phyloP scores from a whole-genome alignment of 305 asterid genomes.

The Plantago lanceolata region DNA sequence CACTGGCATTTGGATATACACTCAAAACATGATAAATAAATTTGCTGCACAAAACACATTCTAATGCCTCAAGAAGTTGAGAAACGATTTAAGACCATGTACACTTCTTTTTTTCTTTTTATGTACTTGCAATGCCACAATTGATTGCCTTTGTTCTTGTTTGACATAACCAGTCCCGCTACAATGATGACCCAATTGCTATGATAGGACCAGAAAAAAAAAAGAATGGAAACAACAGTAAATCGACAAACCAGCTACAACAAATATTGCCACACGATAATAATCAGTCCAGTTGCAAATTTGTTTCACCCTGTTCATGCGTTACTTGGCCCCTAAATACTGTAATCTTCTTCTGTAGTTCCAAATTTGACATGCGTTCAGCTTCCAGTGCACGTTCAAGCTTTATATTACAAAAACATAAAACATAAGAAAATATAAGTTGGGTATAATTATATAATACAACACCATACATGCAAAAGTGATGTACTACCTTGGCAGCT shows the following conservation, averaged over 20 bases:
- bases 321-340: slow-evolving; percentile 35
- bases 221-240: background rate
- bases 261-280: background rate
- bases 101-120: background rate
- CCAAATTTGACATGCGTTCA: slow-evolving; percentile 68
- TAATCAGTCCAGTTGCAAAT: slow-evolving; percentile 22
- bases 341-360: slow-evolving; percentile 67
- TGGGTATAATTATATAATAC: background rate
- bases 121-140: too few relatives aligned
- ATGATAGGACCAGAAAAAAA: background rate
- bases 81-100: background rate
- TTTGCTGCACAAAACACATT: background rate
- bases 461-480: background rate
- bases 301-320: slow-evolving; percentile 42
- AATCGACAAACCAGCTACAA: background rate
- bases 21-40: background rate
- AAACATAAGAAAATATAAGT: slow-evolving; percentile 4
- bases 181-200: slow-evolving; percentile 7
- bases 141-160: too few relatives aligned
- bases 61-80: background rate
- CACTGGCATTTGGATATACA: too few relatives aligned
- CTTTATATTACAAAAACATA: slow-evolving; percentile 38
- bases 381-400: slow-evolving; percentile 89
- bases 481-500: slow-evolving; percentile 72
- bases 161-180: background rate